A percentile compares a stretch with the other conserved stretches of the same genome.
Conservation (phyloP, 2,329 filamentous ascomycete species). For the Grosmannia penicillata region DNA sequence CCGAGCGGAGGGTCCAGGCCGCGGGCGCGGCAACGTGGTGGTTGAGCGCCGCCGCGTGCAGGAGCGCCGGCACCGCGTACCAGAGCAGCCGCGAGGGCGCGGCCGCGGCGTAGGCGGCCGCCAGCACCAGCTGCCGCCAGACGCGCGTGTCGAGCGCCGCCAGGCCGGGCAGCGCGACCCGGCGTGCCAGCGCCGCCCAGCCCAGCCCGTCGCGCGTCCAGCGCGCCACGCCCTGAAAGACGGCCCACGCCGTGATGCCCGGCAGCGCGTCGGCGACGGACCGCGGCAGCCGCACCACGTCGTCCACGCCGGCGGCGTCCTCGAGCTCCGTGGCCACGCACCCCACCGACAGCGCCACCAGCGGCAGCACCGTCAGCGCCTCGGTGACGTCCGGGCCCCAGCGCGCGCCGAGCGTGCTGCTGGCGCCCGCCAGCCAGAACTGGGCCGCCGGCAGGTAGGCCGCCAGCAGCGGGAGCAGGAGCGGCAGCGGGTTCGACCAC, state of each 20-base stretch:
- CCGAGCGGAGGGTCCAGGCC: conserved; percentile 34
- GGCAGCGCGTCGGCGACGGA: conserved; percentile 49
- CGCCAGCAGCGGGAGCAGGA: conserved; percentile 58
- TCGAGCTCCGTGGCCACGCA: conserved; percentile 52
- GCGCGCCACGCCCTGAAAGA: conserved; percentile 41
- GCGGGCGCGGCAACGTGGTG: conserved; percentile 47
- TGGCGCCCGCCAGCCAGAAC: conserved; percentile 53
- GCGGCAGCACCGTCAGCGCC: conserved; percentile 53
- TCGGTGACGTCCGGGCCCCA: conserved; percentile 68
- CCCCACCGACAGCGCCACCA: conserved; percentile 49
- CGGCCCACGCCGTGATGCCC: conserved; percentile 49
- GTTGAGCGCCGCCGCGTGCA: conserved; percentile 60
- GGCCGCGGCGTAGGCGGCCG: conserved; percentile 47
- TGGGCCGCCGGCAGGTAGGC: conserved; percentile 63
- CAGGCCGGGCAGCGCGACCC: conserved; percentile 37
- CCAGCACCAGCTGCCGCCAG: conserved; percentile 55
- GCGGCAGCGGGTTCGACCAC: conserved; percentile 21
- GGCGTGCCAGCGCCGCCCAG: too few relatives aligned
- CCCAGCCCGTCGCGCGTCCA: conserved; percentile 17
- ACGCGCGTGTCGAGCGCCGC: conserved; percentile 38
- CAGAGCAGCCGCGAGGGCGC: conserved; percentile 55
- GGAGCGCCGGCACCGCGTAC: conserved; percentile 54
- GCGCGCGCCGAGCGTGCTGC: conserved; percentile 48
- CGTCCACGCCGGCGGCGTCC: conserved; percentile 21
- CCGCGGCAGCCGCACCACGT: conserved; percentile 37